These are phyloP conservation scores for Ophiostoma himal-ulmi DNA, from an alignment of 2,329 filamentous ascomycete species.

Conservation along the genomic window DNA sequence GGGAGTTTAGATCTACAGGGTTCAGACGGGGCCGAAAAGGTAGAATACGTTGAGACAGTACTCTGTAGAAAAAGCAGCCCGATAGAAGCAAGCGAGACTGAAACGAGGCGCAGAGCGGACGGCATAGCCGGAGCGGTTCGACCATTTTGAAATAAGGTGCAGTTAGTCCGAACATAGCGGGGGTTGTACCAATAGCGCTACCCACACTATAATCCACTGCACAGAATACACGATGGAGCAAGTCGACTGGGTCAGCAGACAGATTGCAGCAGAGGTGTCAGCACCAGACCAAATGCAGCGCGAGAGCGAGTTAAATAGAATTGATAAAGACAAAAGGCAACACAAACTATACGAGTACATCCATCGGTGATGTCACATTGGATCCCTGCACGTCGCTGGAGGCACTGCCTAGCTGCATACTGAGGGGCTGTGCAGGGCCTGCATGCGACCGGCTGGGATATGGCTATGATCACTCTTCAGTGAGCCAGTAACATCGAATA, in stretches of 20 bases:
- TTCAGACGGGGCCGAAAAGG: background rate
- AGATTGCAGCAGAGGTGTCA: background rate
- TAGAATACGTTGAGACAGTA: background rate
- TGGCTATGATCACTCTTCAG: background rate
- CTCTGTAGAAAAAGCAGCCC: background rate
- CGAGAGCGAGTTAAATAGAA: background rate
- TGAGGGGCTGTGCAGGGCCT: background rate
- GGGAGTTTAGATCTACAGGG: background rate
- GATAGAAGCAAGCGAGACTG: background rate
- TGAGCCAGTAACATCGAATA: background rate
- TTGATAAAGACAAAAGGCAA: background rate
- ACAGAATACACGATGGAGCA: background rate
- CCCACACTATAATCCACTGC: background rate
- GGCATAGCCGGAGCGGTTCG: constrained; percentile 5
- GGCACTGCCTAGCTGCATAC: background rate
- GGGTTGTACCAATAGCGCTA: background rate
- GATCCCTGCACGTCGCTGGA: background rate
- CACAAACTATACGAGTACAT: background rate
- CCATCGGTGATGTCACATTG: background rate
- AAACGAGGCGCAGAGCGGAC: constrained; percentile 3
- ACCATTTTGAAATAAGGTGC: background rate
- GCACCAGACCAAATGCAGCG: constrained; percentile 5
- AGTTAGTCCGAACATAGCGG: background rate
- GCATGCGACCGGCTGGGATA: background rate
- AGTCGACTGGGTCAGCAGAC: background rate